Evolutionary conservation across 2,329 filamentous ascomycete genomes (phyloP).

Genomic region (Aspergillus ustus): DNA sequence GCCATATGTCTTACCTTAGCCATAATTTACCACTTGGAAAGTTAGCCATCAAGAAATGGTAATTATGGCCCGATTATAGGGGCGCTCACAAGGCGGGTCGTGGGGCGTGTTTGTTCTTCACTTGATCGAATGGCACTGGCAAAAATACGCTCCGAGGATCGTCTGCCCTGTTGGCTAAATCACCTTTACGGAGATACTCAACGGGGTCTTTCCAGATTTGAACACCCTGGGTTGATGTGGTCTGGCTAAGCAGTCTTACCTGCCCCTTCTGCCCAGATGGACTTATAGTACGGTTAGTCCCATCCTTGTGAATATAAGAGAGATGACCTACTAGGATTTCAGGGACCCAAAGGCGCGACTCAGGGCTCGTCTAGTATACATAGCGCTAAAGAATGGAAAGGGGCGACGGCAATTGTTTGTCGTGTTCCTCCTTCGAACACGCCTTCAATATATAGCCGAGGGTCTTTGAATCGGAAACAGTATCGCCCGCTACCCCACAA

Average conservation of each 20-base stretch:
- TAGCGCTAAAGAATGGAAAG: not conserved
- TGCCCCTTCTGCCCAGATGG: not conserved
- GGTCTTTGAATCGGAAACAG: not conserved
- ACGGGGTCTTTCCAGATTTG: not conserved
- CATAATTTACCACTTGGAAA: conserved; percentile 21
- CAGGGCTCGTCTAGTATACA: conserved; percentile 13
- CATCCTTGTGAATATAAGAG: not conserved
- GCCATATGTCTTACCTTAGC: conserved; percentile 19
- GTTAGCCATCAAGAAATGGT: conserved; percentile 8
- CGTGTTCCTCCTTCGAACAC: not conserved
- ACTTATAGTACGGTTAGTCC: not conserved
- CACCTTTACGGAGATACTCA: not conserved
- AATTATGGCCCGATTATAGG: not conserved
- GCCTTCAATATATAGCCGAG: not conserved
- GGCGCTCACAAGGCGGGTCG: conserved; percentile 1
- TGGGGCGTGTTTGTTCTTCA: not conserved
- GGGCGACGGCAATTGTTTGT: not conserved
- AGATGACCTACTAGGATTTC: conserved; percentile 10
- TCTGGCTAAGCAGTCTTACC: no score
- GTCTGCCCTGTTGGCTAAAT: no score
- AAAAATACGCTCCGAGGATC: not conserved
- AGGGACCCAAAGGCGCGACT: conserved; percentile 14
- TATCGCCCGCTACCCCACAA: not conserved
- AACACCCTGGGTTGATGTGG: not conserved
- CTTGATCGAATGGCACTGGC: not conserved